These are phyloP conservation scores for Zygnema cylindricum DNA, from an alignment of 139 green algal genomes.

Conservation along the genomic window DNA sequence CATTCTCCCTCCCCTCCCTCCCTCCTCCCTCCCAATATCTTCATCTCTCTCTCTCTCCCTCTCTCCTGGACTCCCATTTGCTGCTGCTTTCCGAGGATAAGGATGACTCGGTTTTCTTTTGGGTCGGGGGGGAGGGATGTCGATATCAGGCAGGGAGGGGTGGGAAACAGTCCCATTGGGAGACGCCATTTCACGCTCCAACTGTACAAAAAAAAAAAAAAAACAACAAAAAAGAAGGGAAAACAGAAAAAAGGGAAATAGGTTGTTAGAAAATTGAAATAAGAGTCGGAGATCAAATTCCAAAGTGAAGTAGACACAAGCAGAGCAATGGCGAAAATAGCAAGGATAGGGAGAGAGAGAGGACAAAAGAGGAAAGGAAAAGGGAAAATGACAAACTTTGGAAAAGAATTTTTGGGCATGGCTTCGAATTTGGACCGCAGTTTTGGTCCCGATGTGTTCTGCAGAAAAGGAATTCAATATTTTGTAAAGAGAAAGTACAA, in stretches of 20 bases:
- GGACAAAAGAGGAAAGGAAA: not conserved
- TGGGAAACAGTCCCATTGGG: not conserved
- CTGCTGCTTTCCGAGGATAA: conserved; percentile 76
- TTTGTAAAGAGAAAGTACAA: too few relatives aligned
- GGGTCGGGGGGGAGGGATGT: conserved; percentile 84
- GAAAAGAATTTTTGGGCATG: conserved; percentile 84
- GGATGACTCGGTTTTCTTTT: conserved; percentile 83
- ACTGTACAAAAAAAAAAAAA: not conserved
- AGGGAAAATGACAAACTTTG: too few relatives aligned
- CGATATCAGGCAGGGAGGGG: conserved; percentile 55
- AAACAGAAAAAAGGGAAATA: too few relatives aligned
- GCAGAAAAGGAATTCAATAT: too few relatives aligned
- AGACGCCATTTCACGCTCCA: conserved; percentile 11
- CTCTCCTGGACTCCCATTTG: not conserved
- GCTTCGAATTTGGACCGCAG: conserved; percentile 90
- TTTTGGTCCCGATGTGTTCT: conserved; percentile 93
- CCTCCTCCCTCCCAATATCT: not conserved
- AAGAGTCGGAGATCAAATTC: not conserved
- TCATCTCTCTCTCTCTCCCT: conserved; percentile 5
- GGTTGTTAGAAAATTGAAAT: not conserved
- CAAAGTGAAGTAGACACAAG: not conserved
- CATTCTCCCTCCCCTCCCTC: not conserved
- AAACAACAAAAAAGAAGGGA: not conserved
- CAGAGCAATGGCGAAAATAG: not conserved
- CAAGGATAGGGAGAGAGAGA: too few relatives aligned